phyloP scores from a whole-genome alignment of 1,284 basidiomycete species.

The Macrocystidia cucumis region DNA sequence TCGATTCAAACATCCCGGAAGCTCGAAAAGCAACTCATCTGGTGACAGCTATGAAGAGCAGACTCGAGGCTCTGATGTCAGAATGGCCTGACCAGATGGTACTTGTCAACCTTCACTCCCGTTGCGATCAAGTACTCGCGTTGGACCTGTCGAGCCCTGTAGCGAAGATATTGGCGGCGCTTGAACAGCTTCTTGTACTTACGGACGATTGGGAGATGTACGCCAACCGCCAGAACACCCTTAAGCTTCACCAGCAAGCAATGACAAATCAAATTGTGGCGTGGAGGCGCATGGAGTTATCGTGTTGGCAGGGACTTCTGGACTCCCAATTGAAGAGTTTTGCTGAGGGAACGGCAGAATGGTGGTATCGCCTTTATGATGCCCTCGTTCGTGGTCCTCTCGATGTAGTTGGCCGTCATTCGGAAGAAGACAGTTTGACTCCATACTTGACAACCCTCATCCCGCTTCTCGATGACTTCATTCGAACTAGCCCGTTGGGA shows the following conservation, averaged over 20 bases:
- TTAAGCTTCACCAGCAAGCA: conserved; percentile 61
- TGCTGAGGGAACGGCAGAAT: conserved; percentile 59
- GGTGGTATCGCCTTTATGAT: conserved; percentile 94
- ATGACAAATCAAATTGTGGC: conserved; percentile 76
- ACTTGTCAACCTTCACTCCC: conserved; percentile 75
- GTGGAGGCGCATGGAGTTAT: conserved; percentile 88
- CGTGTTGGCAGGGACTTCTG: conserved; percentile 82
- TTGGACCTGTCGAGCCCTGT: conserved; percentile 70
- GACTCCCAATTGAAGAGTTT: conserved; percentile 65
- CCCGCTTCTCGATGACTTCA: conserved; percentile 78
- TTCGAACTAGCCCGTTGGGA: conserved; percentile 75
- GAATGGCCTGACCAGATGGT: conserved; percentile 99
- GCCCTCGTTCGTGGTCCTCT: conserved; percentile 62
- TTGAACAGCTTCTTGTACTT: conserved; percentile 85
- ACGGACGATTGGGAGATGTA: conserved; percentile 98
- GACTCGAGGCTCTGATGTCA: conserved; percentile 52
- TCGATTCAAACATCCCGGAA: conserved; percentile 66
- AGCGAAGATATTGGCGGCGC: conserved; percentile 75
- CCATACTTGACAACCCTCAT: conserved; percentile 65
- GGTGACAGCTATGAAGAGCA: conserved; percentile 42
- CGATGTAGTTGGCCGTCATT: conserved; percentile 34
- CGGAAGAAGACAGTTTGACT: conserved; percentile 21
- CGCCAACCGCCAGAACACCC: conserved; percentile 80
- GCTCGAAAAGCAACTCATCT: conserved; percentile 51
- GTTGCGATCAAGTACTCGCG: conserved; percentile 65